Percentiles rank a stretch among this genome's conserved stretches.
Evolutionary conservation across 306 rosid genomes (phyloP).

Genomic region (Ormosia emarginata): DNA sequence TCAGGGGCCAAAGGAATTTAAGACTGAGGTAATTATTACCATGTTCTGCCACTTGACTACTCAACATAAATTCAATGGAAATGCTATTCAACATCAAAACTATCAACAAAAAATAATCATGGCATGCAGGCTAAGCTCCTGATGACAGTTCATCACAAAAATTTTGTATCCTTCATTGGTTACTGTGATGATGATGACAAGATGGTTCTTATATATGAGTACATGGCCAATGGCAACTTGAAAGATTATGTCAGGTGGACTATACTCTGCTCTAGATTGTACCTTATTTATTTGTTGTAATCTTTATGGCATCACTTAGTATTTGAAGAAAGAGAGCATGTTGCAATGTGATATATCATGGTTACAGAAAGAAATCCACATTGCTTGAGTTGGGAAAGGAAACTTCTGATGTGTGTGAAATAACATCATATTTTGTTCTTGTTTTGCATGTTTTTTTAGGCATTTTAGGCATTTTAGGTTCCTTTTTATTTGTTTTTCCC

Average conservation of each 20-base stretch:
- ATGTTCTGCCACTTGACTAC: background rate
- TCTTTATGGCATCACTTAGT: background rate
- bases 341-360: conserved; percentile 18
- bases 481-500: too few relatives aligned
- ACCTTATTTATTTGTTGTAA: background rate
- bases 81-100: conserved; percentile 7
- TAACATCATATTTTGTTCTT: too few relatives aligned
- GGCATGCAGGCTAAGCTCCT: conserved; percentile 57
- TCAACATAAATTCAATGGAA: conserved; percentile 3
- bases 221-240: conserved; percentile 62
- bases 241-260: conserved; percentile 51
- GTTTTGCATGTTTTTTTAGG: too few relatives aligned
- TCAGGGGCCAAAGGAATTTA: conserved; percentile 73
- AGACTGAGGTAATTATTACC: conserved; percentile 49
- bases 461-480: too few relatives aligned
- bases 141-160: conserved; percentile 62
- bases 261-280: background rate
- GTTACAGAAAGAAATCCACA: conserved; percentile 42
- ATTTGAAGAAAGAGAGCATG: background rate
- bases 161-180: conserved; percentile 55
- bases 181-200: conserved; percentile 52
- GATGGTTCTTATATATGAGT: conserved; percentile 60
- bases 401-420: too few relatives aligned
- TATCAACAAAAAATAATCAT: conserved; percentile 11
- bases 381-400: conserved; percentile 54